Percentiles rank a stretch among this genome's conserved stretches.
phyloP scores from a whole-genome alignment of 257 asterid genomes.

The Thymus mandschuricus region DNA sequence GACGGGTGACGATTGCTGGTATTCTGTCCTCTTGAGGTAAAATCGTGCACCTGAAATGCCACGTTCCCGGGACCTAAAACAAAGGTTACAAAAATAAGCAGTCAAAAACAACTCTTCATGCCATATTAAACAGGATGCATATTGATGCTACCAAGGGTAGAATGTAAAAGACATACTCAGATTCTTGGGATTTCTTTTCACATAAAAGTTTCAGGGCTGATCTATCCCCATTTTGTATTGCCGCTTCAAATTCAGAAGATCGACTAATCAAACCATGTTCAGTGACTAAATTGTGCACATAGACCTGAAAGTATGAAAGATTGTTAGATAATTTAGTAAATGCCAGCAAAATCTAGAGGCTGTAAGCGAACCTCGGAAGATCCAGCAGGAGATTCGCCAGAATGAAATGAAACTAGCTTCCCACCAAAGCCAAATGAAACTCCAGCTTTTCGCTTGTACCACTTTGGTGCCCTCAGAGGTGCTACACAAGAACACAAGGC shows the following conservation, averaged over 20 bases:
- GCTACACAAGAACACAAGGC: constrained; percentile 45
- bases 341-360: constrained; percentile 5
- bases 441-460: constrained; percentile 92
- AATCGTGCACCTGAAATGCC: too few species aligned
- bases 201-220: constrained; percentile 76
- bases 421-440: constrained; percentile 99
- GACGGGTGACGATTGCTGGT: too few species aligned
- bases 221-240: constrained; percentile 81
- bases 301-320: constrained; percentile 56
- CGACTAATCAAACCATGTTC: constrained; percentile 79
- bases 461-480: constrained; percentile 90
- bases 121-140: constrained; percentile 17
- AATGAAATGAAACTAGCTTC: constrained; percentile 83
- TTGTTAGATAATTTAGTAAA: constrained; percentile 23
- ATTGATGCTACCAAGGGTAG: constrained; percentile 19
- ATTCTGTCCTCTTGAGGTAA: too few species aligned
- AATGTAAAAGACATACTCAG: constrained; percentile 63
- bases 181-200: constrained; percentile 82
- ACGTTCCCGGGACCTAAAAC: too few species aligned
- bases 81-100: too few species aligned
- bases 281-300: constrained; percentile 69
- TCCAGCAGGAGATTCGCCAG: constrained; percentile 61
- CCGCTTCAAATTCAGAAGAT: constrained; percentile 86
- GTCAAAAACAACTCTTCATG: neutral
- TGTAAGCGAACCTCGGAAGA: constrained; percentile 71